These are phyloP conservation scores for Arctostaphylos glauca DNA, from an alignment of 148 eudicot genomes.

Conservation along the genomic window DNA sequence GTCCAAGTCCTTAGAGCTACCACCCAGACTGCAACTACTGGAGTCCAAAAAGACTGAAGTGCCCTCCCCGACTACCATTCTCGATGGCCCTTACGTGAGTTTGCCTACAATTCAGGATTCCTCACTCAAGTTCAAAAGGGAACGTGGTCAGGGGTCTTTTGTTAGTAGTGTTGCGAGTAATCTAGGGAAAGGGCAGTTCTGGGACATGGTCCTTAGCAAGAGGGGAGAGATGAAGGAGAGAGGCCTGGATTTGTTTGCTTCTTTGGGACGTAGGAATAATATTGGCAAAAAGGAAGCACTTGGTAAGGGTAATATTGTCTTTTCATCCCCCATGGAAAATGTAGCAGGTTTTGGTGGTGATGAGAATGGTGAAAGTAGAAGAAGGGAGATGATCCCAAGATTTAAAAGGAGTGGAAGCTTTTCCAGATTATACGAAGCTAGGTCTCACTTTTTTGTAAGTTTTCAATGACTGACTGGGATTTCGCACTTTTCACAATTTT, in stretches of 20 bases:
- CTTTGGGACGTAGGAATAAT: conserved; percentile 21
- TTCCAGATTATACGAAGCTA: conserved; percentile 37
- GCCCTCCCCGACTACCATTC: conserved; percentile 67
- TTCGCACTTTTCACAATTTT: background rate
- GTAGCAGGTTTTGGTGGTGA: conserved; percentile 20
- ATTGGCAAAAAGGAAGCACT: conserved; percentile 17
- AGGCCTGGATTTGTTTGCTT: conserved; percentile 36
- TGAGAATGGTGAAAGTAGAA: conserved; percentile 3
- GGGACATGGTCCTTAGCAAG: conserved; percentile 18
- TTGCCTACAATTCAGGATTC: conserved; percentile 24
- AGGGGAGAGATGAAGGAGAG: conserved; percentile 7
- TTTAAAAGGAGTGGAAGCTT: conserved; percentile 35
- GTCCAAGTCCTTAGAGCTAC: conserved; percentile 43
- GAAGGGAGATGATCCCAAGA: conserved; percentile 19
- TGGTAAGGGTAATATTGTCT: conserved; percentile 43
- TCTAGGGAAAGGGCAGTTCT: conserved; percentile 35
- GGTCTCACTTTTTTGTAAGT: conserved; percentile 73
- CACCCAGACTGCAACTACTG: conserved; percentile 44
- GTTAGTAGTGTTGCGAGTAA: conserved; percentile 23
- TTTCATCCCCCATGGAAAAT: conserved; percentile 16
- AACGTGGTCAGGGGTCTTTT: background rate
- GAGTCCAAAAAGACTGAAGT: conserved; percentile 35
- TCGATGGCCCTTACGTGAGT: conserved; percentile 47
- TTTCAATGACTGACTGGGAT: background rate
- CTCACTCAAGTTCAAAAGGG: conserved; percentile 45